Conservation (phyloP, 768 basidiomycete species). For the Dentipellis sp. region DNA sequence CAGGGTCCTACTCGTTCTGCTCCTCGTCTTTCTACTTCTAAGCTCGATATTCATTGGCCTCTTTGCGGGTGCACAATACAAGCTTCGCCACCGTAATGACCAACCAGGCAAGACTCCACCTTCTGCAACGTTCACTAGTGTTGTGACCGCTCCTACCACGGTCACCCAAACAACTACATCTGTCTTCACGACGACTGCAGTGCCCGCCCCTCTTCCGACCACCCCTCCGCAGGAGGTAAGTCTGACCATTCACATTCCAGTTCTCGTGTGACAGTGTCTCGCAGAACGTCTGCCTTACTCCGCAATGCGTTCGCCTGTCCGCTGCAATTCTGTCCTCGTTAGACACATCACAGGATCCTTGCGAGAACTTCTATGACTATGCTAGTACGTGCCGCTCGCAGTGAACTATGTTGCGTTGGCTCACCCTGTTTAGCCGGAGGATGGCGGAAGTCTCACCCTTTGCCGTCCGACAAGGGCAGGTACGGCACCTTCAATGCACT, state of each 20-base stretch:
- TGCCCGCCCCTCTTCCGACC: slow-evolving; percentile 29
- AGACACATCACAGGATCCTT: slow-evolving; percentile 81
- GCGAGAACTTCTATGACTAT: slow-evolving; percentile 91
- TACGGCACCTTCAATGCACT: slow-evolving; percentile 69
- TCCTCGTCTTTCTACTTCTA: slow-evolving; percentile 70
- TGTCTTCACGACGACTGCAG: slow-evolving; percentile 26
- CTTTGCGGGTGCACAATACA: slow-evolving; percentile 83
- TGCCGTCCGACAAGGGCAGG: slow-evolving; percentile 78
- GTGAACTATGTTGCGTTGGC: slow-evolving; percentile 1
- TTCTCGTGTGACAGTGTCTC: neutral
- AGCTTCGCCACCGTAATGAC: slow-evolving; percentile 41
- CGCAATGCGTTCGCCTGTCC: slow-evolving; percentile 76
- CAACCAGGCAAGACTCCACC: slow-evolving; percentile 29
- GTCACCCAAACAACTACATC: slow-evolving; percentile 17
- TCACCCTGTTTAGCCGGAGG: slow-evolving; percentile 55
- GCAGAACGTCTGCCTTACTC: slow-evolving; percentile 62
- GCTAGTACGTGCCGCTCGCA: slow-evolving; percentile 53
- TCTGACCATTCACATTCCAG: neutral
- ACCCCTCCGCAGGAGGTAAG: slow-evolving; percentile 35
- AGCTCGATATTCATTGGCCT: slow-evolving; percentile 88
- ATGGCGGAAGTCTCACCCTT: slow-evolving; percentile 74
- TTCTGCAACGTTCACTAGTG: slow-evolving; percentile 33
- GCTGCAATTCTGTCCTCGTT: slow-evolving; percentile 74
- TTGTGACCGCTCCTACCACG: slow-evolving; percentile 25
- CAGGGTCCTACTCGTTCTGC: slow-evolving; percentile 68